These are phyloP conservation scores for Leccinum angustisporum DNA, from an alignment of 1,284 basidiomycete genomes.

Conservation along the genomic window DNA sequence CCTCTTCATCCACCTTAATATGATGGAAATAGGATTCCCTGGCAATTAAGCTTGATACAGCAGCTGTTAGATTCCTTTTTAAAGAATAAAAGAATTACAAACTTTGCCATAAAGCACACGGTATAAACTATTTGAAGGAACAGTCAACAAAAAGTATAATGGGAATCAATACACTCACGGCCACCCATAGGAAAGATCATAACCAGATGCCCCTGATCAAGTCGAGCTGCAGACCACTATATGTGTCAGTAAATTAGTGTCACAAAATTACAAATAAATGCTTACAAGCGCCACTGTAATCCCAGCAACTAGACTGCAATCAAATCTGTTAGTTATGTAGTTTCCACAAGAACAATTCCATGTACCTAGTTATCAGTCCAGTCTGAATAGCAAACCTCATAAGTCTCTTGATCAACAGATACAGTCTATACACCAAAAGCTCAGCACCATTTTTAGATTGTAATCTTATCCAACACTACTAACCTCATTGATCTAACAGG, in stretches of 20 bases:
- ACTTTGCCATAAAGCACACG: slow-evolving; percentile 30
- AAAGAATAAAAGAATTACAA: background rate
- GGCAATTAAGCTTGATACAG: slow-evolving; percentile 21
- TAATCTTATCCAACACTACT: background rate
- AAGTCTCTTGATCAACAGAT: slow-evolving; percentile 17
- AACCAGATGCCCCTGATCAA: slow-evolving; percentile 18
- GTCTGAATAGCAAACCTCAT: slow-evolving; percentile 25
- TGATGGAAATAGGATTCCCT: slow-evolving; percentile 28
- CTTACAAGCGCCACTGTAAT: slow-evolving; percentile 19
- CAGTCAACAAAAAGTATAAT: background rate
- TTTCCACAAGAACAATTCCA: background rate
- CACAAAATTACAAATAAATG: background rate
- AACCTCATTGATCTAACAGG: slow-evolving; percentile 15
- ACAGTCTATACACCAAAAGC: slow-evolving; percentile 9
- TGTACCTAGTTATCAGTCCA: slow-evolving; percentile 28
- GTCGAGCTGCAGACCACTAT: slow-evolving; percentile 18
- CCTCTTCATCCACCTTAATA: background rate
- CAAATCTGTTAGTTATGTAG: background rate
- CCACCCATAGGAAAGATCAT: slow-evolving; percentile 29
- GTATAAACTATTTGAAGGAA: slow-evolving; percentile 25
- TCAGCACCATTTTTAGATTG: background rate
- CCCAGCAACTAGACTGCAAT: slow-evolving; percentile 16
- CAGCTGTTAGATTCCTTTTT: background rate
- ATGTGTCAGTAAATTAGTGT: background rate
- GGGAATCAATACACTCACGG: slow-evolving; percentile 11